Evolutionary conservation across 2,329 filamentous ascomycete genomes (phyloP).

Genomic region (Cladosporium phlei): DNA sequence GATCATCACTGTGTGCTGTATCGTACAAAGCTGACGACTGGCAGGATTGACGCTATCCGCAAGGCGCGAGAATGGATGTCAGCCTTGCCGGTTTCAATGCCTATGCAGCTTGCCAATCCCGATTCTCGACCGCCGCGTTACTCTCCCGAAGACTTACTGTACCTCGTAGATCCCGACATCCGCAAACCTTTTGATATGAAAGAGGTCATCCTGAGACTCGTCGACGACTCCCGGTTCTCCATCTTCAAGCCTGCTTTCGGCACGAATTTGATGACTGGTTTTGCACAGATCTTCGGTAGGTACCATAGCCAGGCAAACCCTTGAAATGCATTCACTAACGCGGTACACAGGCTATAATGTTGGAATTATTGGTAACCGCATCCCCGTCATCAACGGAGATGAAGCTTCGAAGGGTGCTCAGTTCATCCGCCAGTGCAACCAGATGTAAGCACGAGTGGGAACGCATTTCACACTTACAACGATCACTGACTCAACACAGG

Average conservation of each 20-base stretch:
- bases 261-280: background rate
- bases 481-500: conserved; percentile 16
- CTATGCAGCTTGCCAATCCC: background rate
- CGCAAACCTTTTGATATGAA: conserved; percentile 5
- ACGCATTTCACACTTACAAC: background rate
- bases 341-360: conserved; percentile 1
- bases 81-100: background rate
- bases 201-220: background rate
- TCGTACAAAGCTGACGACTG: background rate
- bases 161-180: conserved; percentile 3
- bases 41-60: conserved; percentile 38
- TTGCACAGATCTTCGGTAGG: background rate
- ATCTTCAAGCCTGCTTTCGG: background rate
- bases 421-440: conserved; percentile 44
- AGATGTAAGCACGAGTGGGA: conserved; percentile 31
- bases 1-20: background rate
- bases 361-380: conserved; percentile 10
- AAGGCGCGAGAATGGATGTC: conserved; percentile 37
- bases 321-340: too few relatives aligned
- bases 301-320: too few relatives aligned
- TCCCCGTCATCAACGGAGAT: conserved; percentile 12
- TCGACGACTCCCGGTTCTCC: background rate
- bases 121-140: conserved; percentile 1
- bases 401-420: conserved; percentile 41
- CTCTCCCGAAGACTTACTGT: conserved; percentile 3